phyloP scores from a whole-genome alignment of 2,329 filamentous ascomycete species.

The Trichoderma afroharzianum region DNA sequence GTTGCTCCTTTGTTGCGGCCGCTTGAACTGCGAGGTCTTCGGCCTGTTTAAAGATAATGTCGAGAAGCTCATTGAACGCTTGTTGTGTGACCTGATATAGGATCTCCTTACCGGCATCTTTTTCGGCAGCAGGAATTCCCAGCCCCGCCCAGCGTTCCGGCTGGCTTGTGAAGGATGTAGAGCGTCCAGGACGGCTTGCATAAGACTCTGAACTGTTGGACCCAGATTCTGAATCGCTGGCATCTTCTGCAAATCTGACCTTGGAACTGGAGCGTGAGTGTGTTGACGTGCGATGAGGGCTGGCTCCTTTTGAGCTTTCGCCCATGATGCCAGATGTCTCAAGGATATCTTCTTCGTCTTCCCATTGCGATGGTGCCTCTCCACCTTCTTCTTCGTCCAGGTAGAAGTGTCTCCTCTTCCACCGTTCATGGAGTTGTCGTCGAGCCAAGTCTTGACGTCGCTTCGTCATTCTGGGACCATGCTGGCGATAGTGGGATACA shows the following conservation, averaged over 20 bases:
- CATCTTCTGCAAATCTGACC: constrained; percentile 71
- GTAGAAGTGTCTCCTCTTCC: constrained; percentile 76
- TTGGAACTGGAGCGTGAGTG: constrained; percentile 71
- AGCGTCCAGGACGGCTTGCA: constrained; percentile 66
- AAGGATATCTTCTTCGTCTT: constrained; percentile 56
- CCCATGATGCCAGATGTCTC: constrained; percentile 30
- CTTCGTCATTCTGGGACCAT: constrained; percentile 38
- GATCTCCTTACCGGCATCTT: constrained; percentile 81
- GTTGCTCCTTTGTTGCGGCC: constrained; percentile 57
- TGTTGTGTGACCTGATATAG: constrained; percentile 90
- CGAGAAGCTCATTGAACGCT: constrained; percentile 84
- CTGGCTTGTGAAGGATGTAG: constrained; percentile 63
- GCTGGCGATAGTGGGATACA: constrained; percentile 34
- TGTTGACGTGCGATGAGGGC: constrained; percentile 27
- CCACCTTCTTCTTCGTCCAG: constrained; percentile 81
- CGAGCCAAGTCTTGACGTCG: constrained; percentile 44
- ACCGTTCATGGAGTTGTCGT: constrained; percentile 62
- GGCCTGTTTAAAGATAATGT: constrained; percentile 76
- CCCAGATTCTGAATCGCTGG: constrained; percentile 64
- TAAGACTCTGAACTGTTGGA: constrained; percentile 73
- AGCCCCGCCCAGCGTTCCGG: constrained; percentile 74
- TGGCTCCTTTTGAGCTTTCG: constrained; percentile 44
- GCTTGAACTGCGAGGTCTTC: constrained; percentile 73
- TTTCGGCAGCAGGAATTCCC: constrained; percentile 75
- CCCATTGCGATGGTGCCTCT: constrained; percentile 60